phyloP scores from a whole-genome alignment of 768 basidiomycete species.

The Lyophyllum decastes region DNA sequence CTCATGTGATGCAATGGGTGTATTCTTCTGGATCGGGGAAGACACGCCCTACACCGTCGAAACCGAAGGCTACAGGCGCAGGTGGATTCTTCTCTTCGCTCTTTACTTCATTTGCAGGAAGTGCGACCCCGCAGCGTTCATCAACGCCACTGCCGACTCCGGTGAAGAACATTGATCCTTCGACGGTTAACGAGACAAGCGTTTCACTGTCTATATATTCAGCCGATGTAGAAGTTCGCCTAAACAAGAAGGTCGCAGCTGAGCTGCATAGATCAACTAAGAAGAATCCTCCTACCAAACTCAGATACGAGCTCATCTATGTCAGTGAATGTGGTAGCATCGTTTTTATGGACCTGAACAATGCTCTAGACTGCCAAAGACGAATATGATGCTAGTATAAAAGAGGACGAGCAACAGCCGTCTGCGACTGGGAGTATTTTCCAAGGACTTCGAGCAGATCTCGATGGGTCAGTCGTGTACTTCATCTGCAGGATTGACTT shows the following conservation, averaged over 20 bases:
- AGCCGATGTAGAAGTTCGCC: slow-evolving; percentile 61
- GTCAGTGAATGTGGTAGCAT: slow-evolving; percentile 37
- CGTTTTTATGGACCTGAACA: not conserved
- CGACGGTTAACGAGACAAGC: slow-evolving; percentile 47
- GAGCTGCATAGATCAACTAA: slow-evolving; percentile 92
- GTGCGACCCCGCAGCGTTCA: slow-evolving; percentile 36
- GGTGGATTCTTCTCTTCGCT: slow-evolving; percentile 52
- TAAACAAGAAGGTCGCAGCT: slow-evolving; percentile 63
- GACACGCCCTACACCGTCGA: slow-evolving; percentile 35
- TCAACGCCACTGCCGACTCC: slow-evolving; percentile 31
- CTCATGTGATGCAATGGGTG: slow-evolving; percentile 80
- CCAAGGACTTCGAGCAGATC: slow-evolving; percentile 82
- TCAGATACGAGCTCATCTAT: slow-evolving; percentile 86
- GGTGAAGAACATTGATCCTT: slow-evolving; percentile 34
- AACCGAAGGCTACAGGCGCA: slow-evolving; percentile 28
- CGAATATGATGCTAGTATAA: slow-evolving; percentile 72
- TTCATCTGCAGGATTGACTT: not conserved
- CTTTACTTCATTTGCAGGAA: slow-evolving; percentile 39
- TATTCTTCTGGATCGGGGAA: slow-evolving; percentile 68
- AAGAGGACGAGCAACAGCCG: slow-evolving; percentile 62
- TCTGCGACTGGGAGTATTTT: slow-evolving; percentile 79
- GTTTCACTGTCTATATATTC: slow-evolving; percentile 67
- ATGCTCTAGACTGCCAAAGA: slow-evolving; percentile 71
- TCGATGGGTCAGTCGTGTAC: slow-evolving; percentile 62
- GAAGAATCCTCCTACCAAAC: slow-evolving; percentile 81